Base-by-base conservation (phyloP, 495 filamentous ascomycete species). In the Aspergillus bridgeri region DNA sequence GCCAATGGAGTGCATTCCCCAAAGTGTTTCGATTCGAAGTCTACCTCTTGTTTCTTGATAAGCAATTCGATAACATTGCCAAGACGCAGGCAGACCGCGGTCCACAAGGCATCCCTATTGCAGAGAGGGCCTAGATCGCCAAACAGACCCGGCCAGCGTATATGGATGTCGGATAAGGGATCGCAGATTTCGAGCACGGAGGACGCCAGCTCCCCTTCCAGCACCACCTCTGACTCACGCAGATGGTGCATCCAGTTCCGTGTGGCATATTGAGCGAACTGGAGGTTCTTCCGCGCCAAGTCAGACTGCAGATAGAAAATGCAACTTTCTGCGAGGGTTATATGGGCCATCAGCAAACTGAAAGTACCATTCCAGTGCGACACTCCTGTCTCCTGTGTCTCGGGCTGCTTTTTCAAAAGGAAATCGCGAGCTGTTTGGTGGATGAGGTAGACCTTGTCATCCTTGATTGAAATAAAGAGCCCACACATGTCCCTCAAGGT, bases 381-480 rank as follows among this genome's bases (percentile, higher is more conserved):
- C 21, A n/a, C n/a, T n/a, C n/a, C 44, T n/a, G 44, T 20, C 19
- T 47, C 21, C 17, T 4, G 2, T 38, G 33, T 13, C 17, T 47
- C 44, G 17, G 44, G 18, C 6, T 19, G 19, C 15, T 47, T 23
- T 18, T 47, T 19, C 19, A 73, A 48, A 9, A 75, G 57, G 48
- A 75, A 76, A 49, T 76, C 71, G 33, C 63, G 69, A 1, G 71
- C 74, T 5, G 72, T 78, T 51, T 76, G 75, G 53, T 76, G 75
- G 43, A 78, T 56, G 5, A 78, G 56, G 51, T 75, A 75, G 29
- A 78, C 44, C 56, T 55, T 65, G 6, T 54, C 59, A 23, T 75
- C 51, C 6, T 61, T 38, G 13, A 75, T 64, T 18, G 64, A 63
- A 25, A 78, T 54, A 51, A 76, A 73, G 17, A 76, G 64, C 4